Evolutionary conservation across 2,329 filamentous ascomycete species (phyloP).

Genomic region (Alternaria conjuncta): DNA sequence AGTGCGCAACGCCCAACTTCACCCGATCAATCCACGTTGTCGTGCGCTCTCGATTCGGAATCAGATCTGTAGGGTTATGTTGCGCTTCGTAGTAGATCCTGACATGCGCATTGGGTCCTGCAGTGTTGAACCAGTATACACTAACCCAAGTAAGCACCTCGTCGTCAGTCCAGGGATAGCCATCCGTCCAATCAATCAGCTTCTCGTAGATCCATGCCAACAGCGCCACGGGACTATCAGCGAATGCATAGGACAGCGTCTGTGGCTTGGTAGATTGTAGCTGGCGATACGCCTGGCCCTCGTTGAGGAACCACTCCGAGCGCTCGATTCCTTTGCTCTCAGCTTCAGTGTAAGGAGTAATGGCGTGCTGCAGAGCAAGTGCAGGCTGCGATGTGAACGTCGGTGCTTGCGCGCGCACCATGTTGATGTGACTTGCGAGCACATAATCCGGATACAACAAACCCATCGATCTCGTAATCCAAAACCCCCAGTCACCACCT

Average conservation of each 20-base stretch:
- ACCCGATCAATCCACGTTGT: slow-evolving; percentile 54
- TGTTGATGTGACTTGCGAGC: slow-evolving; percentile 69
- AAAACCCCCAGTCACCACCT: slow-evolving; percentile 75
- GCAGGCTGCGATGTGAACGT: slow-evolving; percentile 59
- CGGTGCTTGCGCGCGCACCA: slow-evolving; percentile 54
- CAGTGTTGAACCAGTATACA: slow-evolving; percentile 73
- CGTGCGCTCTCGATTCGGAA: slow-evolving; percentile 44
- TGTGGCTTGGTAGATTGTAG: slow-evolving; percentile 73
- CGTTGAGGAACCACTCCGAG: slow-evolving; percentile 61
- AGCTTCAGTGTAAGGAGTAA: slow-evolving; percentile 60
- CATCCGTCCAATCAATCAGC: slow-evolving; percentile 76
- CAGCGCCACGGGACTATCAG: slow-evolving; percentile 72
- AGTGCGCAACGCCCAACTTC: slow-evolving; percentile 61
- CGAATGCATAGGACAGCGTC: slow-evolving; percentile 72
- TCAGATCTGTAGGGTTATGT: slow-evolving; percentile 47
- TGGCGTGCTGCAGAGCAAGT: slow-evolving; percentile 62
- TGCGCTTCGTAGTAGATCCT: slow-evolving; percentile 75
- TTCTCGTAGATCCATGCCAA: slow-evolving; percentile 85
- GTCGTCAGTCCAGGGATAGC: slow-evolving; percentile 75
- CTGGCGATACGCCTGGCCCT: slow-evolving; percentile 66
- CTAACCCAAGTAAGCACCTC: slow-evolving; percentile 78
- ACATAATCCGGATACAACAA: slow-evolving; percentile 64
- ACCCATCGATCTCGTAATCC: slow-evolving; percentile 68
- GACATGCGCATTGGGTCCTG: slow-evolving; percentile 70
- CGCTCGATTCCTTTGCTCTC: slow-evolving; percentile 63